These are phyloP conservation scores for Sclerospora graminicola DNA, from an alignment of 352 stramenopile species.

Conservation along the genomic window DNA sequence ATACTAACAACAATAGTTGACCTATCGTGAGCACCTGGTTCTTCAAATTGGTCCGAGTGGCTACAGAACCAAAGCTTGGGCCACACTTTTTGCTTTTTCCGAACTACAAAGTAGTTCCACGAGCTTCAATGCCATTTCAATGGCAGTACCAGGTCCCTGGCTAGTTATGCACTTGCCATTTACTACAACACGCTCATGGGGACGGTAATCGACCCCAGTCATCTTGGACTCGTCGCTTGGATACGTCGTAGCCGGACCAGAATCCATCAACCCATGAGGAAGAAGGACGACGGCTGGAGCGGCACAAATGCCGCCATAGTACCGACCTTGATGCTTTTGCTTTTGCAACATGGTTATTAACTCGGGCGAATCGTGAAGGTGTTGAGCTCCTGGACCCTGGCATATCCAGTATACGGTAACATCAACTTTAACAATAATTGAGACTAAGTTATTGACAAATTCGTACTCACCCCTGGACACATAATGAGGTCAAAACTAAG, in stretches of 20 bases:
- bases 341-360: constrained; percentile 43
- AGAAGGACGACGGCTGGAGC: constrained; percentile 51
- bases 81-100: constrained; percentile 40
- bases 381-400: constrained; percentile 44
- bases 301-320: constrained; percentile 63
- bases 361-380: constrained; percentile 42
- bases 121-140: constrained; percentile 68
- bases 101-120: constrained; percentile 49
- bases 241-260: constrained; percentile 35
- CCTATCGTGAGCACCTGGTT: no score
- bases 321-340: constrained; percentile 43
- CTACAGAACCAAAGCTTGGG: constrained; percentile 15
- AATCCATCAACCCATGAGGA: constrained; percentile 34
- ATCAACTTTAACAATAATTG: background rate
- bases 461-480: constrained; percentile 33
- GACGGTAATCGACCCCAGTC: constrained; percentile 20
- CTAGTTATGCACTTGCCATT: constrained; percentile 58
- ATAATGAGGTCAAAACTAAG: constrained; percentile 55
- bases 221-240: constrained; percentile 50
- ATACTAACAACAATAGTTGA: no score
- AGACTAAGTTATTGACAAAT: background rate
- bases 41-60: no score
- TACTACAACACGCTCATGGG: constrained; percentile 42
- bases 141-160: constrained; percentile 52
- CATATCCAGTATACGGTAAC: no score